These are phyloP conservation scores for Epichloe amarillans DNA, from an alignment of 2,329 filamentous ascomycete species.

Conservation along the genomic window DNA sequence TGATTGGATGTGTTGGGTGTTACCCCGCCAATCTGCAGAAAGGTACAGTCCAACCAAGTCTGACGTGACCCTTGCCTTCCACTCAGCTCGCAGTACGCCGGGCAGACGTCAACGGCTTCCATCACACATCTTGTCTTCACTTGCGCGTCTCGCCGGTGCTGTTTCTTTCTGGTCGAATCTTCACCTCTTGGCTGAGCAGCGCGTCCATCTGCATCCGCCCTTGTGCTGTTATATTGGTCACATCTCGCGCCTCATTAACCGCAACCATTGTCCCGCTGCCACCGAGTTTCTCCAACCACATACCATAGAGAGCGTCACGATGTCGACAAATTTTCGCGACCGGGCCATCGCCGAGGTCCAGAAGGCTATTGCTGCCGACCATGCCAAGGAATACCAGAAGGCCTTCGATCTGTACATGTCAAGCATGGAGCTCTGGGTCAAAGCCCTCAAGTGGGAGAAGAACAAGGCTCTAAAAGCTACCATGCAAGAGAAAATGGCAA, in stretches of 20 bases:
- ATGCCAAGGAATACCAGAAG: slow-evolving; percentile 90
- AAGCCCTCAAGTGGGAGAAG: slow-evolving; percentile 99
- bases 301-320: slow-evolving; percentile 27
- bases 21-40: slow-evolving; percentile 24
- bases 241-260: background rate
- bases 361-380: slow-evolving; percentile 94
- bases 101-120: background rate
- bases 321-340: slow-evolving; percentile 96
- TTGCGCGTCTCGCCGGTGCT: background rate
- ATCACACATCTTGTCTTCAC: background rate
- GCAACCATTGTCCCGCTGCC: background rate
- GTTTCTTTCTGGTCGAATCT: background rate
- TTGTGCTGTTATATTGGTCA: background rate
- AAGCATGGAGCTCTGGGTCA: slow-evolving; percentile 94
- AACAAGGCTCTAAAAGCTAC: slow-evolving; percentile 94
- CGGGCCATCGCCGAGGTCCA: slow-evolving; percentile 95
- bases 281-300: background rate
- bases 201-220: background rate
- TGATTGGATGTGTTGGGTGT: slow-evolving; percentile 8
- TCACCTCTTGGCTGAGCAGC: background rate
- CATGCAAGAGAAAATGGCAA: slow-evolving; percentile 85
- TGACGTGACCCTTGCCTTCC: slow-evolving; percentile 2
- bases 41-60: background rate
- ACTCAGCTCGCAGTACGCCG: background rate
- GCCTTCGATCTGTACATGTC: slow-evolving; percentile 95